These are phyloP conservation scores for Pyrenula aspistea DNA, from an alignment of 495 filamentous ascomycete species.

Conservation along the genomic window DNA sequence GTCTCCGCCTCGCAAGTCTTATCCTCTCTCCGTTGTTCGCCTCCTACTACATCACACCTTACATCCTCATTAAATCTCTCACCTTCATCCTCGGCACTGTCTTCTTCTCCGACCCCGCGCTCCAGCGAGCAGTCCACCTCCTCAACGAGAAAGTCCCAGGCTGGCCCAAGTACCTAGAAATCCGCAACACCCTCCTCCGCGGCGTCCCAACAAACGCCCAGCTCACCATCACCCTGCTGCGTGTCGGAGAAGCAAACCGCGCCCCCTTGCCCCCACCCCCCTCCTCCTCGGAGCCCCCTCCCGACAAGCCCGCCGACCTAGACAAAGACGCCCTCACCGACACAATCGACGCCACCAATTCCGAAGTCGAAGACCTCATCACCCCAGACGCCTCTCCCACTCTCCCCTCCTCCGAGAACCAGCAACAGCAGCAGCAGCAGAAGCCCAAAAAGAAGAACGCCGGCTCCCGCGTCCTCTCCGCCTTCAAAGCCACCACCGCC, in stretches of 20 bases:
- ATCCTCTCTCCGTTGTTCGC: conserved; percentile 46
- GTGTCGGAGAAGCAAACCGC: conserved; percentile 74
- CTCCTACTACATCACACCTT: conserved; percentile 54
- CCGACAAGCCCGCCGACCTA: conserved; percentile 15
- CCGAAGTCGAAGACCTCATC: conserved; percentile 40
- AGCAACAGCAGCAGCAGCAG: conserved; percentile 6
- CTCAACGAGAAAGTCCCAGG: conserved; percentile 57
- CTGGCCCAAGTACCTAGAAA: conserved; percentile 64
- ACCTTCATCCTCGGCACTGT: conserved; percentile 56
- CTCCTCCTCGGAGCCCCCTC: conserved; percentile 31
- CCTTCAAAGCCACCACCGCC: conserved; percentile 60
- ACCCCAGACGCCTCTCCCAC: conserved; percentile 19
- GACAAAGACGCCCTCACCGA: conserved; percentile 20
- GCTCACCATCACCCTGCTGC: conserved; percentile 71
- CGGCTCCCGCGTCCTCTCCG: conserved; percentile 43
- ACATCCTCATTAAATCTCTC: conserved; percentile 59
- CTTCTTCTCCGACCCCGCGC: conserved; percentile 73
- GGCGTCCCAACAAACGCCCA: conserved; percentile 86
- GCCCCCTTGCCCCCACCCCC: conserved; percentile 75
- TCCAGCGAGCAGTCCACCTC: conserved; percentile 41
- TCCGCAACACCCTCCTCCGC: conserved; percentile 62
- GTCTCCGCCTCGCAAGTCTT: conserved; percentile 45
- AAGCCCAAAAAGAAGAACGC: conserved; percentile 24
- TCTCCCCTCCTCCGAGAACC: conserved; percentile 13
- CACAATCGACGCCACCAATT: conserved; percentile 28